These are phyloP conservation scores for Apostasia ramifera DNA, from an alignment of 106 monocot species.

Conservation along the genomic window DNA sequence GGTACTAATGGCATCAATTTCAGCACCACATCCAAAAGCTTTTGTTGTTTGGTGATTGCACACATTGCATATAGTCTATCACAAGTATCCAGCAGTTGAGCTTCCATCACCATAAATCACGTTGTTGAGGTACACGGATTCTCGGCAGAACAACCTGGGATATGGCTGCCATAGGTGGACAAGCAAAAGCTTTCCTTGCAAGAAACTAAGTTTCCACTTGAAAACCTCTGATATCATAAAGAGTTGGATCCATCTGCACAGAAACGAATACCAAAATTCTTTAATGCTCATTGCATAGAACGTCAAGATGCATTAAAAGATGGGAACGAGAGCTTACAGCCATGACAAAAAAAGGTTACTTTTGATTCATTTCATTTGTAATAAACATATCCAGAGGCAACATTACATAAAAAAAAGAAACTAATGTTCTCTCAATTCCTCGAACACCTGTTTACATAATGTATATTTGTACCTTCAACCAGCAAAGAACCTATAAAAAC, in stretches of 20 bases:
- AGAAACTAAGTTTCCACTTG: slow-evolving; percentile 12
- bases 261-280: not conserved
- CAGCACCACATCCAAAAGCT: not conserved
- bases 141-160: slow-evolving; percentile 21
- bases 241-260: slow-evolving; percentile 25
- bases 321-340: slow-evolving; percentile 15
- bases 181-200: slow-evolving; percentile 43
- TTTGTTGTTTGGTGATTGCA: slow-evolving; percentile 35
- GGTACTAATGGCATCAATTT: too few species aligned
- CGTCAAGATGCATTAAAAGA: too few species aligned
- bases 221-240: slow-evolving; percentile 38
- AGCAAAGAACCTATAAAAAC: too few species aligned
- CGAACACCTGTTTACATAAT: too few species aligned
- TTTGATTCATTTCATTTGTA: too few species aligned
- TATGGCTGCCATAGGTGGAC: slow-evolving; percentile 8
- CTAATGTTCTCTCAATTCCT: too few species aligned
- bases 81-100: slow-evolving; percentile 47
- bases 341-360: not conserved
- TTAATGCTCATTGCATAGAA: not conserved
- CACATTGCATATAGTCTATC: slow-evolving; percentile 35
- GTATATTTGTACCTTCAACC: too few species aligned
- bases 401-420: too few species aligned
- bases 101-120: slow-evolving; percentile 66
- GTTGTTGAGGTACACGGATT: slow-evolving; percentile 36
- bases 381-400: too few species aligned